Evolutionary conservation across 768 basidiomycete genomes (phyloP), one percentile per base, ranked within the genome.

Genomic region (Phylloporus sp.): DNA sequence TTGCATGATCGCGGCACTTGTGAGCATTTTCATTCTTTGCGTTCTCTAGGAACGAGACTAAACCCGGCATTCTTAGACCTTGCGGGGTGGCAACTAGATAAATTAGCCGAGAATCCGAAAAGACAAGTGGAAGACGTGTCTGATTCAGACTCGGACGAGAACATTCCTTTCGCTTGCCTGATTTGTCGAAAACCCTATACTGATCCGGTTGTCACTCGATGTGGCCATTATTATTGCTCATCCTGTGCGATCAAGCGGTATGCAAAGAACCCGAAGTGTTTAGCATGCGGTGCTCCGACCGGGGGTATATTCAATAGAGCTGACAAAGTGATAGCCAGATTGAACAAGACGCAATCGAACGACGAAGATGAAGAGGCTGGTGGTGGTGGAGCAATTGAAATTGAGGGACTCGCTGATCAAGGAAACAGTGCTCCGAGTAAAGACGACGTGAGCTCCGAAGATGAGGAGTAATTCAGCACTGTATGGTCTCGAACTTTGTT

Each of bases 41-140:
- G 11, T 32, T 52, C 42, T 43, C 40, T 32, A 34, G 39, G 41
- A 51, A 56, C 18, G 18, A 22, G 41, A 26, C 54, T 59, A 45
- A 59, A 32, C 52, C 27, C 36, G 56, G 38, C 23, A 29, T 49
- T 56, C 50, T 52, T 57, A 93, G 90, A 99, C 73, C 81, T 98
- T n/a, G 86, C 88, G 5, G 97, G 97, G 38, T 99, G 97, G 97
- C 95, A 99, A 72, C 78, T 99, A 50, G 97, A 99, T 75, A 91
- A 94, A 69, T 75, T 94, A 49, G 89, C 91, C 24, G 91, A 85
- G 60, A 85, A 79, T 63, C 76, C 86, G n/a, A 76, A 76, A 66
- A 84, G 79, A 70, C 75, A 80, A 57, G 73, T 69, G 32, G 64
- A 66, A 26, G 82, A 79, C 43, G 83, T 71, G 28, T 84, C 82